Evolutionary conservation across 75 land plant species (phyloP).

Genomic region (Pinus albicaulis): DNA sequence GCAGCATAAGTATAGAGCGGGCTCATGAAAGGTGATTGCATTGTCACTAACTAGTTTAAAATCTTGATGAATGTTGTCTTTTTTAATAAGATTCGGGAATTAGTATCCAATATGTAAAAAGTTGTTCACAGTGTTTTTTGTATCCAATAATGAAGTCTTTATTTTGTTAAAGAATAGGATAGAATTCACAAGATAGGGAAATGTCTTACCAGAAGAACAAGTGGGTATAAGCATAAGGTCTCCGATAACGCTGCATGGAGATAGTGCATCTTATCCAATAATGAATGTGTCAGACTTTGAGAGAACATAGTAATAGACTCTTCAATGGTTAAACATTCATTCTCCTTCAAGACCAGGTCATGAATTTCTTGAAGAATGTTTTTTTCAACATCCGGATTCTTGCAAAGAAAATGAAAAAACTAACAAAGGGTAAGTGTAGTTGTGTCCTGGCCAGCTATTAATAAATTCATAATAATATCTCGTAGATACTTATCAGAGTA

Average conservation of each 20-base stretch:
- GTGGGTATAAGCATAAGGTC: slow-evolving; percentile 78
- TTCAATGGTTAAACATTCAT: neutral
- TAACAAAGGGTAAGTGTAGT: slow-evolving; percentile 75
- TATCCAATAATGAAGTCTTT: too few relatives aligned
- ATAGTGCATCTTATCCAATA: slow-evolving; percentile 39
- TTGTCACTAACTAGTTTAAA: too few relatives aligned
- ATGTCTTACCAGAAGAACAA: slow-evolving; percentile 69
- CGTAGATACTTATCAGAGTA: slow-evolving; percentile 38
- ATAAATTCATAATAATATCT: slow-evolving; percentile 64
- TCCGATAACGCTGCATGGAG: slow-evolving; percentile 77
- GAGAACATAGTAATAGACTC: neutral
- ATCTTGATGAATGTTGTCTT: too few relatives aligned
- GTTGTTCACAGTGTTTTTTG: too few relatives aligned
- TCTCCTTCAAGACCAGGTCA: neutral
- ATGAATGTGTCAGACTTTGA: slow-evolving; percentile 12
- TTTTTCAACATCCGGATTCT: slow-evolving; percentile 55
- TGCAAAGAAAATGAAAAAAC: slow-evolving; percentile 75
- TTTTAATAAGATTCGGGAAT: too few relatives aligned
- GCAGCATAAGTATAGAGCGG: too few relatives aligned
- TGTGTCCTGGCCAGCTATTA: slow-evolving; percentile 84
- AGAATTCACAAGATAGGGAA: neutral
- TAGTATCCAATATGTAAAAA: too few relatives aligned
- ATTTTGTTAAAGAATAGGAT: too few relatives aligned
- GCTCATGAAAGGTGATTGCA: too few relatives aligned
- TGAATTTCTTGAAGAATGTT: slow-evolving; percentile 22